A percentile compares a stretch with the other conserved stretches of the same genome.
phyloP scores from a whole-genome alignment of 2,329 filamentous ascomycete genomes.

The Paecilomyces sp. region DNA sequence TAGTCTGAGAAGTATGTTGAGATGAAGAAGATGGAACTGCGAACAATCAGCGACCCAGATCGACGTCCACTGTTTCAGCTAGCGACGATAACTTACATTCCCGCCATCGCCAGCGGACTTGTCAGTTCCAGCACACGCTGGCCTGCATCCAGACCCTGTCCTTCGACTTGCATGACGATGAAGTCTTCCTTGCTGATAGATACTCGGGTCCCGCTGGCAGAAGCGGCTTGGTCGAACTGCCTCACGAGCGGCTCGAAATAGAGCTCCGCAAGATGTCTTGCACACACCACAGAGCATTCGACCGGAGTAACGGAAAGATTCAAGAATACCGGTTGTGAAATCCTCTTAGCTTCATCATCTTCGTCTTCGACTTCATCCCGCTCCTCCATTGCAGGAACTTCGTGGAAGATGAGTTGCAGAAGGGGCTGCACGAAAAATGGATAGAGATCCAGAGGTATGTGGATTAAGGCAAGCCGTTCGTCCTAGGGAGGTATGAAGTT shows the following conservation, averaged over 20 bases:
- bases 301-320: conserved; percentile 90
- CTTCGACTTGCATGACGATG: conserved; percentile 81
- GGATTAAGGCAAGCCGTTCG: conserved; percentile 78
- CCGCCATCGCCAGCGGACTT: conserved; percentile 80
- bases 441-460: conserved; percentile 76
- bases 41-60: conserved; percentile 7
- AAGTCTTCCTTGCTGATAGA: conserved; percentile 78
- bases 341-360: conserved; percentile 28
- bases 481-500: conserved; percentile 51
- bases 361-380: conserved; percentile 38
- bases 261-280: conserved; percentile 62
- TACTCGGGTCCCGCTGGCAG: conserved; percentile 44
- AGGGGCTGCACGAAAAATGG: conserved; percentile 77
- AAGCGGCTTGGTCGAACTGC: conserved; percentile 45
- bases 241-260: conserved; percentile 69
- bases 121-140: conserved; percentile 88
- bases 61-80: neutral
- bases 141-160: conserved; percentile 82
- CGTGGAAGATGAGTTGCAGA: conserved; percentile 71
- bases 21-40: conserved; percentile 88
- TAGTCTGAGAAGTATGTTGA: conserved; percentile 98
- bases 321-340: conserved; percentile 67
- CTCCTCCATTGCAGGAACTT: conserved; percentile 26
- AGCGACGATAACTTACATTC: conserved; percentile 52
- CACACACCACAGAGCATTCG: conserved; percentile 88